Percentiles rank a stretch among this genome's conserved stretches.
These are phyloP conservation scores for Adiantum capillusveneris DNA, from an alignment of 75 land plant genomes.

Conservation along the genomic window DNA sequence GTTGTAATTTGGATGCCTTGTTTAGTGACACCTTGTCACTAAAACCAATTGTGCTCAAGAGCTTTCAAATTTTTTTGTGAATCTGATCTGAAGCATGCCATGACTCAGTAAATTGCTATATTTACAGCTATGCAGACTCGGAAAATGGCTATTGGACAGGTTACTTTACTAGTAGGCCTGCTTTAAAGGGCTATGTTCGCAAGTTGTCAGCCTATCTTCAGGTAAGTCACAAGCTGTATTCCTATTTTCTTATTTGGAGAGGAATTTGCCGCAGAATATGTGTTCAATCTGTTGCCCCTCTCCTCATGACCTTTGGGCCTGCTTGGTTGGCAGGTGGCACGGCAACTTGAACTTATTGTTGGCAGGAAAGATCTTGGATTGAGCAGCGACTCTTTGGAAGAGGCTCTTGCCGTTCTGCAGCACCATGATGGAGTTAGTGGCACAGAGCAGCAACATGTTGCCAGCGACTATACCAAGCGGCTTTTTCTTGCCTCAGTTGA, in stretches of 20 bases:
- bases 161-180: slow-evolving; percentile 42
- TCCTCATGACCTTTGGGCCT: no score
- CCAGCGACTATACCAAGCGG: slow-evolving; percentile 31
- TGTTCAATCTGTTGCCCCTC: background rate
- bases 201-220: slow-evolving; percentile 37
- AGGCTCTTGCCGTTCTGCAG: slow-evolving; percentile 34
- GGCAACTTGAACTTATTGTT: slow-evolving; percentile 30
- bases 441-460: slow-evolving; percentile 40
- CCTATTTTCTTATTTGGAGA: no score
- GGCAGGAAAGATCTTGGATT: slow-evolving; percentile 19
- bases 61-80: no score
- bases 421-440: slow-evolving; percentile 47
- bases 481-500: slow-evolving; percentile 17
- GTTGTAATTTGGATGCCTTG: no score
- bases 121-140: slow-evolving; percentile 35
- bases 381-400: slow-evolving; percentile 32
- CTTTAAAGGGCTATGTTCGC: slow-evolving; percentile 49
- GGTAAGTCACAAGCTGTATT: slow-evolving; percentile 14
- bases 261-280: background rate
- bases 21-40: slow-evolving; percentile 2
- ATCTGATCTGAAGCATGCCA: no score
- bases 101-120: no score
- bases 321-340: slow-evolving; percentile 18
- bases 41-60: no score
- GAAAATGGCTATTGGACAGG: slow-evolving; percentile 55